These are phyloP conservation scores for Acacia confusa DNA, from an alignment of 306 rosid species.

Conservation along the genomic window DNA sequence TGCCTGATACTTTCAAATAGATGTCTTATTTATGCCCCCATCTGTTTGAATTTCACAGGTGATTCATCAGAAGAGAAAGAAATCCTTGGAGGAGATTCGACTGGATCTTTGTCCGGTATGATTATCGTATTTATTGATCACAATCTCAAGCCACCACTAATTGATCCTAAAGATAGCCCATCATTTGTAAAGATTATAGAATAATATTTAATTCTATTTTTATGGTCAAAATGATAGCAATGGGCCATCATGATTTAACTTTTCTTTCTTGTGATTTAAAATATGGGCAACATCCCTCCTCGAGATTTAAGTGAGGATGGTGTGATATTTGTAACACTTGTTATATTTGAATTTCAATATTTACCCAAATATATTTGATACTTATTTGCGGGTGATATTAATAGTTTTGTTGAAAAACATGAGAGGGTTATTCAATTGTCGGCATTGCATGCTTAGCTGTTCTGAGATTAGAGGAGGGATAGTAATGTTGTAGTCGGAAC, in stretches of 20 bases:
- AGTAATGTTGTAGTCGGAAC: neutral
- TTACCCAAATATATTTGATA: constrained; percentile 2
- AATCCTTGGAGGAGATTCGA: constrained; percentile 83
- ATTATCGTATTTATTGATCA: constrained; percentile 19
- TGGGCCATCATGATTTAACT: neutral
- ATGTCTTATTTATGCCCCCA: constrained; percentile 25
- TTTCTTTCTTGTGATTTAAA: neutral
- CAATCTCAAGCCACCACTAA: neutral
- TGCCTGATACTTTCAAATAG: neutral
- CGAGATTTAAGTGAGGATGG: constrained; percentile 7
- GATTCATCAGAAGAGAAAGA: constrained; percentile 95
- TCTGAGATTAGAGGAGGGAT: neutral
- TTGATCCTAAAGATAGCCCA: neutral
- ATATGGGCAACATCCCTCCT: neutral
- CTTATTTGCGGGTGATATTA: neutral
- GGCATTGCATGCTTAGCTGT: neutral
- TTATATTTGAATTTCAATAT: neutral
- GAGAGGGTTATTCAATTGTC: neutral
- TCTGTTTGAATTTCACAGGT: constrained; percentile 58
- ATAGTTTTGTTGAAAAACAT: neutral
- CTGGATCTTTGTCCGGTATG: constrained; percentile 97
- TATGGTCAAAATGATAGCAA: neutral
- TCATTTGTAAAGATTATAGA: constrained; percentile 12
- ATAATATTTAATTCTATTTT: constrained; percentile 1
- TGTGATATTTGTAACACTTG: neutral